These are phyloP conservation scores for Hirsutella rhossiliensis DNA, from an alignment of 2,329 filamentous ascomycete species.

Conservation along the genomic window DNA sequence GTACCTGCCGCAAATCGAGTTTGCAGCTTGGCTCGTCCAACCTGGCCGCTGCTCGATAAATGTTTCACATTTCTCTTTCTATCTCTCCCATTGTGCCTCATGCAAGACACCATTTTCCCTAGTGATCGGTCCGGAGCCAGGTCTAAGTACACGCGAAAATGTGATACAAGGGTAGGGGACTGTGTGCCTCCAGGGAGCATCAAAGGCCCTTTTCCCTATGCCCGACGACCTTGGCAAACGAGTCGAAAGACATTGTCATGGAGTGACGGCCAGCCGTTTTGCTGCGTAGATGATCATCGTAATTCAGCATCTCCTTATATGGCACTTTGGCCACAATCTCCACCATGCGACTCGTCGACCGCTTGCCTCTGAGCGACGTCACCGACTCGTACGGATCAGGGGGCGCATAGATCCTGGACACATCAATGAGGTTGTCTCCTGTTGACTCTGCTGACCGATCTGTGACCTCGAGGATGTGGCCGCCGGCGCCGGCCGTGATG, in stretches of 20 bases:
- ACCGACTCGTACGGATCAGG: conserved; percentile 65
- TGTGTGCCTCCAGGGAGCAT: background rate
- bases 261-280: conserved; percentile 71
- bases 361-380: conserved; percentile 42
- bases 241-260: conserved; percentile 46
- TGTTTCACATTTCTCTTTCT: no score
- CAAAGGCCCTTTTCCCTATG: conserved; percentile 38
- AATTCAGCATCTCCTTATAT: conserved; percentile 92
- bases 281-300: conserved; percentile 77
- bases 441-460: conserved; percentile 28
- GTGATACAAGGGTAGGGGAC: background rate
- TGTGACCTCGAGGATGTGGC: conserved; percentile 63
- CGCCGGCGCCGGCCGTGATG: conserved; percentile 58
- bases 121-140: no score
- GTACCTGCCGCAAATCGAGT: no score
- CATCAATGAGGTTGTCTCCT: conserved; percentile 43
- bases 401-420: conserved; percentile 70
- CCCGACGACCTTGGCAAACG: conserved; percentile 42
- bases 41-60: no score
- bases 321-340: conserved; percentile 80
- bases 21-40: no score
- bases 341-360: conserved; percentile 34
- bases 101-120: no score
- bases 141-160: background rate
- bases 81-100: no score